Conservation (phyloP, 2,329 filamentous ascomycete species). For the Stemphylium lycopersici region DNA sequence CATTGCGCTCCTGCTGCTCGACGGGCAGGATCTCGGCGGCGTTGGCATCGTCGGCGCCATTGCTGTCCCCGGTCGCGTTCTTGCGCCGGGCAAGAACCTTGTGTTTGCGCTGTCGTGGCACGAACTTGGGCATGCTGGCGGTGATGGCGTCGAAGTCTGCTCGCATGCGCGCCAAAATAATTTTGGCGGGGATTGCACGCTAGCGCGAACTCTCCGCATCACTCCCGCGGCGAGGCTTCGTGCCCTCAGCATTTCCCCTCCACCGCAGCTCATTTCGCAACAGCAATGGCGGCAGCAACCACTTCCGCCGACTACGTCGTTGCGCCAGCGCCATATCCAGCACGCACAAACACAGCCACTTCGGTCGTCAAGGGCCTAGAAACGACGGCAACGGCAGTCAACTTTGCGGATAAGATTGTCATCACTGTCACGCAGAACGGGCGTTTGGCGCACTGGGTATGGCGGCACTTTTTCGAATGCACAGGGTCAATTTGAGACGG, state of each 20-base stretch:
- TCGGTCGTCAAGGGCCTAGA: constrained; percentile 69
- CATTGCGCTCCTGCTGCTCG: constrained; percentile 61
- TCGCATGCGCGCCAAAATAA: constrained; percentile 34
- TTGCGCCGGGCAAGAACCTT: constrained; percentile 69
- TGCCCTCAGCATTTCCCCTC: neutral
- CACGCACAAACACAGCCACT: constrained; percentile 60
- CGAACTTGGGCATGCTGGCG: constrained; percentile 47
- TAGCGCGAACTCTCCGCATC: constrained; percentile 24
- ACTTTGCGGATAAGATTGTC: constrained; percentile 89
- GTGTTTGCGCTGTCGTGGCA: constrained; percentile 65
- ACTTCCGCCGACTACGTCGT: constrained; percentile 27
- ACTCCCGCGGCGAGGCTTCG: constrained; percentile 19
- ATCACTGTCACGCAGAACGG: constrained; percentile 88
- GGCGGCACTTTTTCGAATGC: constrained; percentile 19
- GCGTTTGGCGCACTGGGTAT: constrained; percentile 88
- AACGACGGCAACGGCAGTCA: constrained; percentile 75
- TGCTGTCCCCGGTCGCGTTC: constrained; percentile 40
- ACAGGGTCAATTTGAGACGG: neutral
- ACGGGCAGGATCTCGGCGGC: constrained; percentile 54
- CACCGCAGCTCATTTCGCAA: neutral
- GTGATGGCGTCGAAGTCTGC: constrained; percentile 16
- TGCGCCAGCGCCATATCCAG: constrained; percentile 67
- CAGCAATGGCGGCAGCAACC: constrained; percentile 17
- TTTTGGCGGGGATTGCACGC: constrained; percentile 42
- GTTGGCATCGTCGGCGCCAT: constrained; percentile 60